phyloP scores from a whole-genome alignment of 345 rosid genomes.

The Cardamine occulta region DNA sequence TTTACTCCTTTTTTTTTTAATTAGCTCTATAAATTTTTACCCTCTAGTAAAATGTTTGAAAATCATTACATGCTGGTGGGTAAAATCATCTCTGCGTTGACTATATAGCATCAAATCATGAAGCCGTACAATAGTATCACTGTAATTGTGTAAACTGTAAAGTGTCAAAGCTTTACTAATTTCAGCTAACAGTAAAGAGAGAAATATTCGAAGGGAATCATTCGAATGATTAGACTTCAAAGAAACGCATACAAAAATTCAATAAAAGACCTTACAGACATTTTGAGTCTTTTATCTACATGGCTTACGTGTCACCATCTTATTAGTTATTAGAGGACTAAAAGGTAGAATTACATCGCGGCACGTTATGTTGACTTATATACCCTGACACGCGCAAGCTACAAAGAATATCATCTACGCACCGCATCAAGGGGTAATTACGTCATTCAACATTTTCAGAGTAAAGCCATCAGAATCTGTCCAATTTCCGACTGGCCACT shows the following conservation, averaged over 20 bases:
- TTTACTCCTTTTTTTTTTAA: background rate
- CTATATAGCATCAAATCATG: background rate
- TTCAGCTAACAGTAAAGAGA: background rate
- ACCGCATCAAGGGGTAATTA: slow-evolving; percentile 3
- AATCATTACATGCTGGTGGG: slow-evolving; percentile 36
- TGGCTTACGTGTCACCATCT: background rate
- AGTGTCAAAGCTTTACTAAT: background rate
- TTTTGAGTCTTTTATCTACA: slow-evolving; percentile 4
- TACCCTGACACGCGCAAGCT: slow-evolving; percentile 34
- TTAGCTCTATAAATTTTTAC: background rate
- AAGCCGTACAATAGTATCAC: slow-evolving; percentile 5
- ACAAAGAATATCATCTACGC: slow-evolving; percentile 18
- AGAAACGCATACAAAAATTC: background rate
- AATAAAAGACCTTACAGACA: background rate
- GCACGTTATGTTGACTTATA: slow-evolving; percentile 26
- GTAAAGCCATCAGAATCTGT: slow-evolving; percentile 33
- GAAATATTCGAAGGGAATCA: background rate
- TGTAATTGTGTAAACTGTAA: background rate
- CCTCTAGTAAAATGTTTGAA: slow-evolving; percentile 16
- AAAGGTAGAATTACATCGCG: slow-evolving; percentile 15
- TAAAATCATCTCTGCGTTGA: slow-evolving; percentile 32
- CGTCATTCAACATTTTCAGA: background rate
- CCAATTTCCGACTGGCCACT: slow-evolving; percentile 32
- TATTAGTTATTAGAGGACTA: background rate
- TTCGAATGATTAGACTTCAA: background rate